These are phyloP conservation scores for Eremochloa ophiuroides DNA, from an alignment of 176 grass and related monocot species.

Conservation along the genomic window DNA sequence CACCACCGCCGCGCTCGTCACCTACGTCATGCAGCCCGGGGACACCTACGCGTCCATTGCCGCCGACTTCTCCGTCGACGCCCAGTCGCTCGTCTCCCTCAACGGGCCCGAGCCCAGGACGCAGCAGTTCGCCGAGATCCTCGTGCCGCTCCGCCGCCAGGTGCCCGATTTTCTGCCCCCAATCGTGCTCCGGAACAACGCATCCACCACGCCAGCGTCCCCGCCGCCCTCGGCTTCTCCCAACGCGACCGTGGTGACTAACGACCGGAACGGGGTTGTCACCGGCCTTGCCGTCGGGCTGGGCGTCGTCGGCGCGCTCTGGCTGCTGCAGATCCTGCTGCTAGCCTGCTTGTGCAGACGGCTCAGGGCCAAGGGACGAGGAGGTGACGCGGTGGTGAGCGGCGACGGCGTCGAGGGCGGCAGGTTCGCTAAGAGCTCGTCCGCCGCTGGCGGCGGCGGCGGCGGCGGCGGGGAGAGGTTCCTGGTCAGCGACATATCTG, in stretches of 20 bases:
- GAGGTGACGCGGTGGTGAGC: constrained; percentile 10
- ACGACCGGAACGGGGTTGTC: constrained; percentile 52
- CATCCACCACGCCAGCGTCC: constrained; percentile 3
- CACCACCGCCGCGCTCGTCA: constrained; percentile 56
- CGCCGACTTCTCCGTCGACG: constrained; percentile 46
- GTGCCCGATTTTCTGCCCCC: constrained; percentile 52
- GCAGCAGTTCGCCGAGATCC: constrained; percentile 34
- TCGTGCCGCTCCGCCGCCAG: constrained; percentile 56
- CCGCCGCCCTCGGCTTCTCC: constrained; percentile 39
- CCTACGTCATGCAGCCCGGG: constrained; percentile 75
- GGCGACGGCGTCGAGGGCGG: constrained; percentile 22
- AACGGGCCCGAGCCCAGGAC: constrained; percentile 61
- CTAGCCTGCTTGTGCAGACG: constrained; percentile 49
- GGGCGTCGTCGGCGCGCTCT: constrained; percentile 50
- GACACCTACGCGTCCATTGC: constrained; percentile 80
- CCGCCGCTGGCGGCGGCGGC: not conserved
- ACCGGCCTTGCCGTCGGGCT: constrained; percentile 57
- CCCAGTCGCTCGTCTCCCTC: constrained; percentile 50
- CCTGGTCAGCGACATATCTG: constrained; percentile 70
- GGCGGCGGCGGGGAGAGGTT: constrained; percentile 33
- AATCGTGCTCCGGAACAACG: constrained; percentile 44
- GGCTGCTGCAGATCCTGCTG: constrained; percentile 51
- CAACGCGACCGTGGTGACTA: not conserved
- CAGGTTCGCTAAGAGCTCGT: constrained; percentile 27
- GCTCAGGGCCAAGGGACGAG: constrained; percentile 10